Percentiles rank a stretch among this genome's conserved stretches.
phyloP scores from a whole-genome alignment of 108 stramenopile genomes.

The Skeletonema tropicum region DNA sequence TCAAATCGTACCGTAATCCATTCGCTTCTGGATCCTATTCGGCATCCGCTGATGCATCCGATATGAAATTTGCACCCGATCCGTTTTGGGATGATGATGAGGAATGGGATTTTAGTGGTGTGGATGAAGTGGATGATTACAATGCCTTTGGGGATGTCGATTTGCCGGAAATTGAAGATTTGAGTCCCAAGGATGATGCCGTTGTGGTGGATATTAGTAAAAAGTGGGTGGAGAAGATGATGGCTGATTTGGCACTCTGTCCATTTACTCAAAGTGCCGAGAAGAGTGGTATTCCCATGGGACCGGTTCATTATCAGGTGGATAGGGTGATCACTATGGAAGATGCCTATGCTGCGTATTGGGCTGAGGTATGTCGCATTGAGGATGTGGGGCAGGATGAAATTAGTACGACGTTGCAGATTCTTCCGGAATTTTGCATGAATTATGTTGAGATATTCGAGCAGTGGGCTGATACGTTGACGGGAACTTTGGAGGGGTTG shows the following conservation, averaged over 20 bases:
- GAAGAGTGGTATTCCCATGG: conserved; percentile 88
- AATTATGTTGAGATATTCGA: conserved; percentile 92
- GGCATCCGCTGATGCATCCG: conserved; percentile 18
- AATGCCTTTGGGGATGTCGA: conserved; percentile 23
- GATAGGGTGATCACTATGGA: conserved; percentile 78
- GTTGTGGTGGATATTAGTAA: conserved; percentile 63
- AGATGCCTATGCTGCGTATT: conserved; percentile 90
- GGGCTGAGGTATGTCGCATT: conserved; percentile 87
- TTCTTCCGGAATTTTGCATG: conserved; percentile 88
- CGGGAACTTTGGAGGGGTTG: conserved; percentile 84
- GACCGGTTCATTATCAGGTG: conserved; percentile 85
- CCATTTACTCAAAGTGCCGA: conserved; percentile 89
- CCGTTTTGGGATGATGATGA: conserved; percentile 90
- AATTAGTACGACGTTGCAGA: conserved; percentile 86
- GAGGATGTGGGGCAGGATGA: conserved; percentile 68
- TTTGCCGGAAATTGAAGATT: conserved; percentile 64
- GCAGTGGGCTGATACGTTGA: conserved; percentile 85
- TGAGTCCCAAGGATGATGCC: conserved; percentile 73
- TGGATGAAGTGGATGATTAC: conserved; percentile 63
- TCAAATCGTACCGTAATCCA: conserved; percentile 73
- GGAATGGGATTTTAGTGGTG: conserved; percentile 73
- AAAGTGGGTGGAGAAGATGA: conserved; percentile 81
- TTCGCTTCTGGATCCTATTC: conserved; percentile 33
- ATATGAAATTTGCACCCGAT: conserved; percentile 77
- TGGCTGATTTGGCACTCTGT: conserved; percentile 93